Conservation (phyloP, 2,329 filamentous ascomycete species). For the Chaetomiaceae sp. region DNA sequence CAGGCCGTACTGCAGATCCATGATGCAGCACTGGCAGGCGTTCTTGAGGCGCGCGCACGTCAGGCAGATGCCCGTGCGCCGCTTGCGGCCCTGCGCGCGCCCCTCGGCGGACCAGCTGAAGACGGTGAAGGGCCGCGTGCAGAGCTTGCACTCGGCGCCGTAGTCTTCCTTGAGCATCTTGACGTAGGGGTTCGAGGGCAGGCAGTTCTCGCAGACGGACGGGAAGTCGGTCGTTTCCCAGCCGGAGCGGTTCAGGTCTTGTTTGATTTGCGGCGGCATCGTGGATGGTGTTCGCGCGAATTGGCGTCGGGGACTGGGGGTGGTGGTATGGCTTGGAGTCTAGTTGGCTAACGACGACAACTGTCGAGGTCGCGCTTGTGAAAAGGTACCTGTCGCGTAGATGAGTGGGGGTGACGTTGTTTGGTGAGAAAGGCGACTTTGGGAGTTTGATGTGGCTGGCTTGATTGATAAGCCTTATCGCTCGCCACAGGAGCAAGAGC, state of each 20-base stretch:
- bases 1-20: slow-evolving; percentile 91
- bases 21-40: slow-evolving; percentile 98
- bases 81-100: slow-evolving; percentile 78
- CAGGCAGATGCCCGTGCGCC: slow-evolving; percentile 90
- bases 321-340: no score
- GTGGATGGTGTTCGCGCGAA: neutral
- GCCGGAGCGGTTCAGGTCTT: slow-evolving; percentile 88
- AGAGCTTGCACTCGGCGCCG: slow-evolving; percentile 80
- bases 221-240: slow-evolving; percentile 94
- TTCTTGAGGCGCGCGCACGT: slow-evolving; percentile 97
- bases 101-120: slow-evolving; percentile 87
- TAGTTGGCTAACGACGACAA: no score
- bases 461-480: slow-evolving; percentile 17
- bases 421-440: neutral
- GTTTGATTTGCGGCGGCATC: slow-evolving; percentile 91
- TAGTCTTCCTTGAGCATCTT: slow-evolving; percentile 99
- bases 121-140: slow-evolving; percentile 90
- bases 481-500: no score
- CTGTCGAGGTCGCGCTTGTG: no score
- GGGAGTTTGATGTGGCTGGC: slow-evolving; percentile 10
- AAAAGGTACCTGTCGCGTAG: no score
- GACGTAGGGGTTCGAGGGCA: slow-evolving; percentile 94
- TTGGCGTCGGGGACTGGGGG: neutral
- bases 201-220: slow-evolving; percentile 83
- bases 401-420: slow-evolving; percentile 4